These are phyloP conservation scores for Petrea volubilis DNA, from an alignment of 257 asterid species.

Conservation along the genomic window DNA sequence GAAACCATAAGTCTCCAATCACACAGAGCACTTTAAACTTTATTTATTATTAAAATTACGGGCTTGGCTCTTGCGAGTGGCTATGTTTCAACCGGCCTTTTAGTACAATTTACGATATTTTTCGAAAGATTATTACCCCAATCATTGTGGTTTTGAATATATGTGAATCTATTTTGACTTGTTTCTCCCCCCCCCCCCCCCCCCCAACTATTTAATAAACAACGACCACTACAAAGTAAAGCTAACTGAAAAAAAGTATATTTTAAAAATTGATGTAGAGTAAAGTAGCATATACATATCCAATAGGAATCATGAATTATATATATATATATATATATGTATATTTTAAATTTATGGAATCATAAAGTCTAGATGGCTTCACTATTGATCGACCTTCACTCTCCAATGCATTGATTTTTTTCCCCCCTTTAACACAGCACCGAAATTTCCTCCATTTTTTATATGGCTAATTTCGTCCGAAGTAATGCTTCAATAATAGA, in stretches of 20 bases:
- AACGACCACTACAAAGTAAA: slow-evolving; percentile 18
- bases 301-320: neutral
- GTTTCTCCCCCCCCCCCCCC: neutral
- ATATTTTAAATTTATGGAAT: neutral
- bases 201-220: neutral
- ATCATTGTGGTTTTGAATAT: slow-evolving; percentile 44
- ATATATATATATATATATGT: too few relatives aligned
- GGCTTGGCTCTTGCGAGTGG: slow-evolving; percentile 28
- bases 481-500: too few relatives aligned
- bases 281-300: neutral
- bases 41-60: slow-evolving; percentile 20
- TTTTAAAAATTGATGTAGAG: neutral
- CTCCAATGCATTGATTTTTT: too few relatives aligned
- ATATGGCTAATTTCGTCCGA: too few relatives aligned
- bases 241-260: neutral
- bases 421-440: too few relatives aligned
- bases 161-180: slow-evolving; percentile 13
- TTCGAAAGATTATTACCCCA: slow-evolving; percentile 33
- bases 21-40: slow-evolving; percentile 28
- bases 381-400: neutral
- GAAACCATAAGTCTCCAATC: slow-evolving; percentile 24
- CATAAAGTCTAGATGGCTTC: slow-evolving; percentile 18
- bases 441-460: too few relatives aligned
- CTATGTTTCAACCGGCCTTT: slow-evolving; percentile 13
- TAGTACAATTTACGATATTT: slow-evolving; percentile 26